Conservation (phyloP, 2,329 filamentous ascomycete species). For the Scleromitrula shiraiana region DNA sequence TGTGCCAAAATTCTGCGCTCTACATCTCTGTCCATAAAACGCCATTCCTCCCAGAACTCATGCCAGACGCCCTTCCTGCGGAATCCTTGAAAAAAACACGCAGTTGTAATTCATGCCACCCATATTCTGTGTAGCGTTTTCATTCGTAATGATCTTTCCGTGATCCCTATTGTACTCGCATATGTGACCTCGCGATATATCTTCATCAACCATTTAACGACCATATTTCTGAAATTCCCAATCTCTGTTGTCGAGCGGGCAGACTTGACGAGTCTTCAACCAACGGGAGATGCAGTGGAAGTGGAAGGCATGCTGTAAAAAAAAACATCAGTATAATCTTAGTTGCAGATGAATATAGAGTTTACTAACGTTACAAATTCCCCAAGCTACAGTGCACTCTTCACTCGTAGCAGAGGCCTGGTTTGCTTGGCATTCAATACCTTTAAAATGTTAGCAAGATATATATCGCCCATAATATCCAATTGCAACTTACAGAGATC, state of each 20-base stretch:
- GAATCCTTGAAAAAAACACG: background rate
- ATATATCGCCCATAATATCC: background rate
- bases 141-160: background rate
- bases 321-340: no score
- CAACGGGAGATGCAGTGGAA: constrained; percentile 99
- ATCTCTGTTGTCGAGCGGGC: constrained; percentile 92
- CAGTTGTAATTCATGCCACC: constrained; percentile 2
- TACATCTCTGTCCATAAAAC: constrained; percentile 7
- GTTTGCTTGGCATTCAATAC: constrained; percentile 98
- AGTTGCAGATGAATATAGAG: no score
- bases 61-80: background rate
- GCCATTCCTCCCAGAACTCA: constrained; percentile 3
- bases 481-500: constrained; percentile 68
- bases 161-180: background rate
- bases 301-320: constrained; percentile 94
- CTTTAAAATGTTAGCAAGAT: constrained; percentile 35
- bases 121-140: constrained; percentile 5
- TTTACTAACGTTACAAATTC: constrained; percentile 92
- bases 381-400: constrained; percentile 98
- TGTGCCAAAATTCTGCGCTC: background rate
- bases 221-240: constrained; percentile 99
- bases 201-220: constrained; percentile 35
- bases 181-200: background rate
- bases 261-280: constrained; percentile 98
- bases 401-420: constrained; percentile 95